Conservation (phyloP, 768 basidiomycete species). For the Podaxis sp. region DNA sequence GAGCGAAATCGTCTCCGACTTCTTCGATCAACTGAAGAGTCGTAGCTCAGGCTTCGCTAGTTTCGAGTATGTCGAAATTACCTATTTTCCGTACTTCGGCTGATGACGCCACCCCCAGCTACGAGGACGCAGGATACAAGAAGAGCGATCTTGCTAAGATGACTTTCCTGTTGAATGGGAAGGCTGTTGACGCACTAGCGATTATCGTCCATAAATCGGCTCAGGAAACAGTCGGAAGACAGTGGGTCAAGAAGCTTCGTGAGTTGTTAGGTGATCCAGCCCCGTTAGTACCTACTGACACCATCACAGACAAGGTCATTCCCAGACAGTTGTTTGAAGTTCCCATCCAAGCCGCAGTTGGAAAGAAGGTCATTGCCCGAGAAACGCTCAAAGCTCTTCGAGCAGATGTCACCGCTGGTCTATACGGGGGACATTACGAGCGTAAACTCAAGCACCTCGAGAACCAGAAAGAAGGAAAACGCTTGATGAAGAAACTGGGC, state of each 20-base stretch:
- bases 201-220: conserved; percentile 85
- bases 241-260: conserved; percentile 95
- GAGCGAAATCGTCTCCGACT: conserved; percentile 91
- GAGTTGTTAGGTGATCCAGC: conserved; percentile 28
- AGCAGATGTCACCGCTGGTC: conserved; percentile 90
- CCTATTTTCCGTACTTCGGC: neutral
- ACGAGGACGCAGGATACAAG: conserved; percentile 91
- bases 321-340: conserved; percentile 93
- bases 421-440: conserved; percentile 94
- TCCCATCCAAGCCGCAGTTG: conserved; percentile 91
- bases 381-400: conserved; percentile 85
- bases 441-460: conserved; percentile 88
- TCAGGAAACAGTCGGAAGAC: conserved; percentile 70
- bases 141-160: conserved; percentile 87
- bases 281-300: neutral
- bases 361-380: conserved; percentile 83
- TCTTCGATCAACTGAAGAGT: conserved; percentile 94
- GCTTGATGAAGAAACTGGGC: conserved; percentile 84
- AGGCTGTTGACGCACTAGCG: conserved; percentile 91
- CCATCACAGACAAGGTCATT: conserved; percentile 75
- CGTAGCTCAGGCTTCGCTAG: conserved; percentile 89
- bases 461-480: conserved; percentile 93
- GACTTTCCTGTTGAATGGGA: conserved; percentile 84
- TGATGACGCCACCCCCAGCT: conserved; percentile 47
- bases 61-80: conserved; percentile 67